These are phyloP conservation scores for Cyberlindnera misumaiensis DNA, from an alignment of 805 yeast species.

Conservation along the genomic window DNA sequence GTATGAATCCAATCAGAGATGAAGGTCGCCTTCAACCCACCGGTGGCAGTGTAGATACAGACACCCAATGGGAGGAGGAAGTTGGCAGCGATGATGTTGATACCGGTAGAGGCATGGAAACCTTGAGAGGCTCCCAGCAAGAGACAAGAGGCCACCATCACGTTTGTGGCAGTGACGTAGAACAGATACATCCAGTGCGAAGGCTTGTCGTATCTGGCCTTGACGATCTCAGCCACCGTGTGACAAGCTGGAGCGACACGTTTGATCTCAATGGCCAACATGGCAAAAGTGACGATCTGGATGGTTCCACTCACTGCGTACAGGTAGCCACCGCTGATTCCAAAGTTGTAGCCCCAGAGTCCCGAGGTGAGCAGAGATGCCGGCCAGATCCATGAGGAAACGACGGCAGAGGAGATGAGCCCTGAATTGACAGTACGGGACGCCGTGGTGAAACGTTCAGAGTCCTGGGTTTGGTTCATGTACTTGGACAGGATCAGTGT, in stretches of 20 bases:
- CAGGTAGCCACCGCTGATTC: conserved; percentile 34
- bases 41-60: conserved; percentile 39
- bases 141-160: conserved; percentile 31
- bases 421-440: conserved; percentile 36
- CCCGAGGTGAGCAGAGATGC: conserved; percentile 33
- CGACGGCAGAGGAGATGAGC: conserved; percentile 36
- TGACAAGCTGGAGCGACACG: conserved; percentile 36
- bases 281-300: conserved; percentile 31
- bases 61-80: conserved; percentile 42
- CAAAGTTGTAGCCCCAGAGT: conserved; percentile 34
- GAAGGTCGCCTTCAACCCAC: conserved; percentile 47
- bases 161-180: conserved; percentile 32
- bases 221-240: conserved; percentile 33
- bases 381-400: conserved; percentile 43
- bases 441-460: conserved; percentile 34
- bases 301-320: conserved; percentile 28
- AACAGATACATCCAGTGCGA: conserved; percentile 31
- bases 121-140: conserved; percentile 40
- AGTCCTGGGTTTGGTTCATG: conserved; percentile 34
- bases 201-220: conserved; percentile 29
- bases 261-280: conserved; percentile 34
- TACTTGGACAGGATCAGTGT: conserved; percentile 29
- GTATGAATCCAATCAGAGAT: conserved; percentile 47
- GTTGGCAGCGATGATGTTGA: conserved; percentile 38
- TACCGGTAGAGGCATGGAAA: conserved; percentile 34